Evolutionary conservation across 306 rosid species (phyloP).

Genomic region (Malus asiatica): DNA sequence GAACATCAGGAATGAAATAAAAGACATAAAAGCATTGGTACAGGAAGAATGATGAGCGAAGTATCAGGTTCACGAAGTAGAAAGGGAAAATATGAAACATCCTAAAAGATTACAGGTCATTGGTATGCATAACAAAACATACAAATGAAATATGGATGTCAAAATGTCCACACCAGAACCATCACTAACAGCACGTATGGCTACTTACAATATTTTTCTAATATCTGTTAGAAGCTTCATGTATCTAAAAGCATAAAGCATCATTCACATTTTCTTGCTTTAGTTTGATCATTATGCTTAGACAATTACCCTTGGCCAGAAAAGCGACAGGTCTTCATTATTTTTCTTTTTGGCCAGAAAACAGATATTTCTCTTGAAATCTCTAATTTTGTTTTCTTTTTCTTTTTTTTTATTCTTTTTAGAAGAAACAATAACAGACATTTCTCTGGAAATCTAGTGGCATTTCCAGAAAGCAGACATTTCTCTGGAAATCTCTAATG

Average conservation of each 20-base stretch:
- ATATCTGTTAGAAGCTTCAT: neutral
- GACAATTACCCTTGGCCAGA: neutral
- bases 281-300: neutral
- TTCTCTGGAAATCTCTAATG: neutral
- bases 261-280: neutral
- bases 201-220: neutral
- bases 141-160: neutral
- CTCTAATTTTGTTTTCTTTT: neutral
- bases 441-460: too few species aligned
- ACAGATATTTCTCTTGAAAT: neutral
- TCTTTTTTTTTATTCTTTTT: too few species aligned
- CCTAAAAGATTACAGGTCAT: neutral
- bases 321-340: neutral
- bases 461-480: too few species aligned
- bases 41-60: neutral
- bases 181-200: neutral
- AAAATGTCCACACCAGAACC: neutral
- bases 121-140: neutral
- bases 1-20: slow-evolving; percentile 19
- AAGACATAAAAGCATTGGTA: neutral
- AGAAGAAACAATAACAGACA: too few species aligned
- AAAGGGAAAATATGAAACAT: neutral
- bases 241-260: neutral
- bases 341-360: neutral
- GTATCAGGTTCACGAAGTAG: neutral